Conservation (phyloP, 345 rosid genomes). For the Heritiera fomes region DNA sequence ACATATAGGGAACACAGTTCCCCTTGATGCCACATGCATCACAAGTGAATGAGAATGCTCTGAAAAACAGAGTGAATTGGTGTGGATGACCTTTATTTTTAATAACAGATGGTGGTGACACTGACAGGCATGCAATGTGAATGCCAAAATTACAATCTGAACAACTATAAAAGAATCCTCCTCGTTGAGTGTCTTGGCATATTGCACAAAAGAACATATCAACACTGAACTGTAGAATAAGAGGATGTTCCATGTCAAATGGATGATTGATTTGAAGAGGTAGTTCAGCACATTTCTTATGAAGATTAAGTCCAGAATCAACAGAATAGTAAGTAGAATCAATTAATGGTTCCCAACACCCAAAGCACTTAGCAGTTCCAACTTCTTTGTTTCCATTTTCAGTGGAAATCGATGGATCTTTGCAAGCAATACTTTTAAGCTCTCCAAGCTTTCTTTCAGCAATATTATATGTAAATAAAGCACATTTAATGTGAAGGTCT, state of each 20-base stretch:
- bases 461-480: background rate
- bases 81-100: background rate
- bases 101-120: background rate
- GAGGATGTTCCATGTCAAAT: constrained; percentile 11
- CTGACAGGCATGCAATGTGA: background rate
- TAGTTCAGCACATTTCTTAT: constrained; percentile 8
- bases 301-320: background rate
- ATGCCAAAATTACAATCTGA: background rate
- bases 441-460: background rate
- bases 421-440: background rate
- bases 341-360: background rate
- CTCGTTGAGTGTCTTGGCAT: background rate
- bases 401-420: background rate
- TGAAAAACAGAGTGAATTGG: background rate
- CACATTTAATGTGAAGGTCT: constrained; percentile 13
- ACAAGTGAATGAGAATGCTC: background rate
- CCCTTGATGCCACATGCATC: constrained; percentile 29
- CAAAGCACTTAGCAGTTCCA: background rate
- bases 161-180: background rate
- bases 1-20: constrained; percentile 5
- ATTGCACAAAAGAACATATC: background rate
- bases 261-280: background rate
- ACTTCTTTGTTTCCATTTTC: background rate
- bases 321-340: background rate
- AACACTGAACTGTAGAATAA: background rate